phyloP scores from a whole-genome alignment of 176 grass and related monocot genomes.

The Urochloa ruziziensis region DNA sequence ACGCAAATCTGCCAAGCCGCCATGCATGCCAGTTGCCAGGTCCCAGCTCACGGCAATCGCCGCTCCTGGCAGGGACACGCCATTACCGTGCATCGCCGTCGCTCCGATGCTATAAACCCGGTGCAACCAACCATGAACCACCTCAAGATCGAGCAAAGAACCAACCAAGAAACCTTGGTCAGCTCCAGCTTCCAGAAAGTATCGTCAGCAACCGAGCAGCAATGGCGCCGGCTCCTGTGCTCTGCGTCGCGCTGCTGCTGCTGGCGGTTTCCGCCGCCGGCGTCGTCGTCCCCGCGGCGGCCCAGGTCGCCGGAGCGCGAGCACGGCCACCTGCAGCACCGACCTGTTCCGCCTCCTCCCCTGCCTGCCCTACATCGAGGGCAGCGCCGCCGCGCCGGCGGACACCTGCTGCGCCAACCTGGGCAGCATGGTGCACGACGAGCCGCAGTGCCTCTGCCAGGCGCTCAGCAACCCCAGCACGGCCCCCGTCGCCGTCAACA shows the following conservation, averaged over 20 bases:
- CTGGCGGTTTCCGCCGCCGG: background rate
- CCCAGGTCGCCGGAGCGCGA: background rate
- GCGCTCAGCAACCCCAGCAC: constrained; percentile 49
- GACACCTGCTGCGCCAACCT: constrained; percentile 77
- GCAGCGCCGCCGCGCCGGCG: constrained; percentile 31
- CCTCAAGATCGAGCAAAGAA: background rate
- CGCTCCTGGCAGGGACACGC: constrained; percentile 10
- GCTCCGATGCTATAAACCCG: constrained; percentile 19
- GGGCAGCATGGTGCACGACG: constrained; percentile 55
- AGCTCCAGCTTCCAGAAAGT: background rate
- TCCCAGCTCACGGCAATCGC: background rate
- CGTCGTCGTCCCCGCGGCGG: constrained; percentile 1
- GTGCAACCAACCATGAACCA: background rate
- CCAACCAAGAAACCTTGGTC: background rate
- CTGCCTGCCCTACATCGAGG: constrained; percentile 56
- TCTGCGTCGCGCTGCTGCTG: constrained; percentile 22
- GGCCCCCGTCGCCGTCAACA: constrained; percentile 60
- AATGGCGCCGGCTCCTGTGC: background rate
- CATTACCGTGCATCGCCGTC: constrained; percentile 27
- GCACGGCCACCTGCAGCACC: constrained; percentile 33
- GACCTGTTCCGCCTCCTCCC: constrained; percentile 58
- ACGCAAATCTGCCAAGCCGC: constrained; percentile 4
- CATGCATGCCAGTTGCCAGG: background rate
- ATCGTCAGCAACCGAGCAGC: background rate
- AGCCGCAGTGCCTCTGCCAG: constrained; percentile 69